Evolutionary conservation across 257 asterid genomes (phyloP).

Genomic region (Solanum phureja): DNA sequence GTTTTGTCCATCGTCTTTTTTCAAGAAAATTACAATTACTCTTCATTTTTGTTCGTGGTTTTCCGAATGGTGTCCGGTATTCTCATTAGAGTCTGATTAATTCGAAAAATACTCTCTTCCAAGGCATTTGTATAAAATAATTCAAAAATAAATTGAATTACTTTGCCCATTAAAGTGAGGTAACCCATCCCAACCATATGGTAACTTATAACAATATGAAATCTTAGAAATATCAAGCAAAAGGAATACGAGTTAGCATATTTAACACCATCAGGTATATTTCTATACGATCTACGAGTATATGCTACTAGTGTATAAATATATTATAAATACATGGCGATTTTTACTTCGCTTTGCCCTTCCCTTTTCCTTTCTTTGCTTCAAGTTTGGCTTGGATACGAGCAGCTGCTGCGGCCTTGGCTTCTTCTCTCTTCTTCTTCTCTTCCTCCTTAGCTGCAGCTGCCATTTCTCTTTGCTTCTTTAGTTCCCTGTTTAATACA

Average conservation of each 20-base stretch:
- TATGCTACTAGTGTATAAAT: neutral
- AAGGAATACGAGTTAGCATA: neutral
- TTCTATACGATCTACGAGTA: neutral
- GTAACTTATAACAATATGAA: neutral
- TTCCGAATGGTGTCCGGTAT: neutral
- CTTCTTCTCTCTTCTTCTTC: conserved; percentile 97
- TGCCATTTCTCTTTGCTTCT: conserved; percentile 80
- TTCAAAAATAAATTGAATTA: neutral
- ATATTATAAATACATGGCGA: neutral
- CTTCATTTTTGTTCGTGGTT: neutral
- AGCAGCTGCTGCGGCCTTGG: conserved; percentile 96
- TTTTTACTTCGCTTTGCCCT: conserved; percentile 64
- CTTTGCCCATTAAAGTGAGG: neutral
- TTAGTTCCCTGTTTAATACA: conserved; percentile 50
- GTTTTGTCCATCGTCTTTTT: neutral
- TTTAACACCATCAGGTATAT: neutral
- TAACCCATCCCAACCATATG: neutral
- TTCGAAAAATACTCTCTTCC: neutral
- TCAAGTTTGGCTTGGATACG: conserved; percentile 93
- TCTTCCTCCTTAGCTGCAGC: conserved; percentile 88
- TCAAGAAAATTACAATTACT: neutral
- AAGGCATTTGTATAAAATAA: neutral
- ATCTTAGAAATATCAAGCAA: neutral
- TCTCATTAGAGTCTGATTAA: too few species aligned
- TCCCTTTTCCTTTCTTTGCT: conserved; percentile 90